Percentiles rank a stretch among this genome's conserved stretches.
Evolutionary conservation across 2,329 filamentous ascomycete species (phyloP).

Genomic region (Blastomyces percursus): DNA sequence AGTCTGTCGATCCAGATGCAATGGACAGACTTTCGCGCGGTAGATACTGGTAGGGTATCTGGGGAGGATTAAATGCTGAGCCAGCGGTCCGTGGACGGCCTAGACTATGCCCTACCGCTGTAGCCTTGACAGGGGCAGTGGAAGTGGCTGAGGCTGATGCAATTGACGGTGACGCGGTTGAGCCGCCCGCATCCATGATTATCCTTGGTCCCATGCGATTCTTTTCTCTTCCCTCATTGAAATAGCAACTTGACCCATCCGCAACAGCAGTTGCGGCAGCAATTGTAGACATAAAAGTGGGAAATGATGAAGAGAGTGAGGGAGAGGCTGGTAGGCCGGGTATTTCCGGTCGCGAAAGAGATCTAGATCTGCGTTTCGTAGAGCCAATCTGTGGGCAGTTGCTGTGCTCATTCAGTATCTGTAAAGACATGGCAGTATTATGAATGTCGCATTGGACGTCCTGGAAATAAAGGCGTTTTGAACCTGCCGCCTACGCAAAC

Average conservation of each 20-base stretch:
- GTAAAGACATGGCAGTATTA: constrained; percentile 18
- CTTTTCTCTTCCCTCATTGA: constrained; percentile 23
- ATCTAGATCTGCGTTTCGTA: constrained; percentile 23
- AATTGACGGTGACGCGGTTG: constrained; percentile 21
- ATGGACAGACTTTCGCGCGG: constrained; percentile 36
- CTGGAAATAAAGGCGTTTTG: constrained; percentile 19
- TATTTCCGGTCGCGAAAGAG: constrained; percentile 22
- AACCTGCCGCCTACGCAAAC: constrained; percentile 35
- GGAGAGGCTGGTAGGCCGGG: constrained; percentile 32
- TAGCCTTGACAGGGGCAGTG: background rate
- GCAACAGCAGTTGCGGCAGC: constrained; percentile 32
- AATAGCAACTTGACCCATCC: constrained; percentile 21
- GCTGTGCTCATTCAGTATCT: constrained; percentile 18
- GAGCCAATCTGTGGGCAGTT: constrained; percentile 21
- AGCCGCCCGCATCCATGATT: constrained; percentile 14
- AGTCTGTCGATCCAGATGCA: constrained; percentile 74
- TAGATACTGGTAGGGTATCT: constrained; percentile 19
- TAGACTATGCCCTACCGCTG: constrained; percentile 15
- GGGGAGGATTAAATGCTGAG: constrained; percentile 5
- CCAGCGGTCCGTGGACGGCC: constrained; percentile 5
- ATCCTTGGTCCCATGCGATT: constrained; percentile 5
- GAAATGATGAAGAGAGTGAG: constrained; percentile 36
- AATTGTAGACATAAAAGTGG: constrained; percentile 45
- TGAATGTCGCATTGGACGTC: constrained; percentile 16
- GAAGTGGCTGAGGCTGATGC: constrained; percentile 4